phyloP scores from a whole-genome alignment of 257 asterid genomes.

The Ophiorrhiza pumila region DNA sequence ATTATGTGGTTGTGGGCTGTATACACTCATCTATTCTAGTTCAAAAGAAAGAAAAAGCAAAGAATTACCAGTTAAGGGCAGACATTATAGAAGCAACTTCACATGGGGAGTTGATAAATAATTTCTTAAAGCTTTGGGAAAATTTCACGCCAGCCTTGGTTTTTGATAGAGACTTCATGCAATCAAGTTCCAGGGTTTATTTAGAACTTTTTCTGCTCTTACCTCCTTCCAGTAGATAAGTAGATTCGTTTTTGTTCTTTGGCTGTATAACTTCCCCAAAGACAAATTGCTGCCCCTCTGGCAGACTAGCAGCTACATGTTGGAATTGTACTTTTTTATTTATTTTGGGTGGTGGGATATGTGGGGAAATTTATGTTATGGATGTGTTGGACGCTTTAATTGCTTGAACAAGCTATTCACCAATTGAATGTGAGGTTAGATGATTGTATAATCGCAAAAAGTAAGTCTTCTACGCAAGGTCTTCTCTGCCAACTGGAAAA shows the following conservation, averaged over 20 bases:
- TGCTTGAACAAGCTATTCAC: neutral
- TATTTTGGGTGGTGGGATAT: neutral
- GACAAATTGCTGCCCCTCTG: neutral
- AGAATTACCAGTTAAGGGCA: too few relatives aligned
- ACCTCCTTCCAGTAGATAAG: neutral
- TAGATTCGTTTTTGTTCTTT: neutral
- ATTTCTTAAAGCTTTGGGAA: too few relatives aligned
- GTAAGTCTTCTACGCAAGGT: neutral
- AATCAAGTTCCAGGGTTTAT: neutral
- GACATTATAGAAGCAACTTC: too few relatives aligned
- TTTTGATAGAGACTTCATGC: neutral
- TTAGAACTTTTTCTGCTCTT: too few relatives aligned
- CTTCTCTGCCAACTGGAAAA: neutral
- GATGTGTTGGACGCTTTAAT: neutral
- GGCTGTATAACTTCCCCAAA: neutral
- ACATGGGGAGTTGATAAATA: too few relatives aligned
- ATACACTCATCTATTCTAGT: too few relatives aligned
- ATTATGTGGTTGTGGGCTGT: too few relatives aligned
- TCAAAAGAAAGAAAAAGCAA: too few relatives aligned
- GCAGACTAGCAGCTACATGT: neutral
- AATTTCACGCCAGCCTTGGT: neutral
- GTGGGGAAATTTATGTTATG: neutral
- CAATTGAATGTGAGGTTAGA: neutral
- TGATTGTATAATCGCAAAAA: neutral
- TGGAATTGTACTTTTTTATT: neutral